A percentile compares a stretch with the other conserved stretches of the same genome.
Conservation (phyloP, 441 rosid genomes). For the Corymbia calophylla region DNA sequence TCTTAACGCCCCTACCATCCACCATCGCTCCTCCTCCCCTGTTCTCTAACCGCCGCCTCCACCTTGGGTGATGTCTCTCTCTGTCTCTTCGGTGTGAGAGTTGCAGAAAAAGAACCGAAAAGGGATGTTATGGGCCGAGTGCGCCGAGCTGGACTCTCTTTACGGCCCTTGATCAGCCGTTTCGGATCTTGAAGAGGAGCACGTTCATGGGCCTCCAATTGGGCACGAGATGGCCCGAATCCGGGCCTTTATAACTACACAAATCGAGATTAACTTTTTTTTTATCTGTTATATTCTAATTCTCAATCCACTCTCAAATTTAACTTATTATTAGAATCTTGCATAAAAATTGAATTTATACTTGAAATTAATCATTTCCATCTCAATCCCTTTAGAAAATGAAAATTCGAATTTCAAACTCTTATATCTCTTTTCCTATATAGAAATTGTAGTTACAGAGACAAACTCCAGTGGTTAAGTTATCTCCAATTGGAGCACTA, state of each 20-base stretch:
- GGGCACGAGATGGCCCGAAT: not conserved
- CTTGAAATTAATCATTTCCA: too few species aligned
- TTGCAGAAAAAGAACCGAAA: not conserved
- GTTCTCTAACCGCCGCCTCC: slow-evolving; percentile 25
- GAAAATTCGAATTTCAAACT: too few species aligned
- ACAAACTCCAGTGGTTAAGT: not conserved
- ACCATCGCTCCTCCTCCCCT: not conserved
- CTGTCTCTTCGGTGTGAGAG: not conserved
- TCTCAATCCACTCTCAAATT: too few species aligned
- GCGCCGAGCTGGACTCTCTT: not conserved
- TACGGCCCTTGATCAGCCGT: not conserved
- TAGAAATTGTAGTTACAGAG: too few species aligned
- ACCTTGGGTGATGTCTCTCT: slow-evolving; percentile 12
- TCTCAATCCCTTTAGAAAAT: too few species aligned
- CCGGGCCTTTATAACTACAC: not conserved
- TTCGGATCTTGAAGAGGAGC: not conserved
- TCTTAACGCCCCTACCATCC: too few species aligned
- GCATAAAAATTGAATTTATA: too few species aligned
- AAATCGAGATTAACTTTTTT: not conserved
- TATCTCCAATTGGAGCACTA: not conserved
- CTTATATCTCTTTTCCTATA: too few species aligned
- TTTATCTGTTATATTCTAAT: too few species aligned
- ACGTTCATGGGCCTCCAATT: not conserved
- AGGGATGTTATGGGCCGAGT: not conserved
- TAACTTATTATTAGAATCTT: too few species aligned